phyloP scores from a whole-genome alignment of 129 eudicot genomes.

The Flaveria bidentis region DNA sequence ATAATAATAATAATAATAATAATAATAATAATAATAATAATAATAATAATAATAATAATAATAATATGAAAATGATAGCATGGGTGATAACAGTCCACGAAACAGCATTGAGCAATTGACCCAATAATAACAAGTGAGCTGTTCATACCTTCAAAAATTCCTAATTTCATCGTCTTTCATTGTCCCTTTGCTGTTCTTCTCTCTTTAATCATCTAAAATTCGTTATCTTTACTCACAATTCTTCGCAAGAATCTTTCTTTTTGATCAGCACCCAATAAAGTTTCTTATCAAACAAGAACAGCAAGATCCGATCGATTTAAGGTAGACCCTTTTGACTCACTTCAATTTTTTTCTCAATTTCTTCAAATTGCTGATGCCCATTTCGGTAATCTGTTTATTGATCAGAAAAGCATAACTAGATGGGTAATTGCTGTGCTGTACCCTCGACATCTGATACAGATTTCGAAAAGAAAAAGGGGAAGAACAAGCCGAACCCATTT shows the following conservation, averaged over 20 bases:
- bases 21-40: too few relatives aligned
- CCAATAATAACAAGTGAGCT: constrained; percentile 29
- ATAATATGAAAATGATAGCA: not conserved
- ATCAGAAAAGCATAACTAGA: constrained; percentile 9
- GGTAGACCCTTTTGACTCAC: constrained; percentile 24
- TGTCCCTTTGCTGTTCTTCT: not conserved
- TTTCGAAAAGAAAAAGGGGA: constrained; percentile 47
- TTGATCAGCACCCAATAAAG: not conserved
- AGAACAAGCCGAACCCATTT: constrained; percentile 74
- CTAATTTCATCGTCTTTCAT: constrained; percentile 37
- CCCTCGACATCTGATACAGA: constrained; percentile 48
- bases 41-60: not conserved
- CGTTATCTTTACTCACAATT: not conserved
- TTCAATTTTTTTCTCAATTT: not conserved
- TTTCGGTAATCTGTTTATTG: not conserved
- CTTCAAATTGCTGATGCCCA: constrained; percentile 27
- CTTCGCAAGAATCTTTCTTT: not conserved
- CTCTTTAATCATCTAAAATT: constrained; percentile 16
- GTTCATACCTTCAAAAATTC: constrained; percentile 37
- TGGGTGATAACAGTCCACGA: constrained; percentile 39
- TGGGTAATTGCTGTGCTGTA: constrained; percentile 83
- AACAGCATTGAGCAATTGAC: constrained; percentile 28
- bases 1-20: too few relatives aligned
- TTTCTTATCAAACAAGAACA: constrained; percentile 12
- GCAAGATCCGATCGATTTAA: constrained; percentile 17